These are phyloP conservation scores for Gastroboletus turbinatus DNA, from an alignment of 1,284 basidiomycete species.

Conservation along the genomic window DNA sequence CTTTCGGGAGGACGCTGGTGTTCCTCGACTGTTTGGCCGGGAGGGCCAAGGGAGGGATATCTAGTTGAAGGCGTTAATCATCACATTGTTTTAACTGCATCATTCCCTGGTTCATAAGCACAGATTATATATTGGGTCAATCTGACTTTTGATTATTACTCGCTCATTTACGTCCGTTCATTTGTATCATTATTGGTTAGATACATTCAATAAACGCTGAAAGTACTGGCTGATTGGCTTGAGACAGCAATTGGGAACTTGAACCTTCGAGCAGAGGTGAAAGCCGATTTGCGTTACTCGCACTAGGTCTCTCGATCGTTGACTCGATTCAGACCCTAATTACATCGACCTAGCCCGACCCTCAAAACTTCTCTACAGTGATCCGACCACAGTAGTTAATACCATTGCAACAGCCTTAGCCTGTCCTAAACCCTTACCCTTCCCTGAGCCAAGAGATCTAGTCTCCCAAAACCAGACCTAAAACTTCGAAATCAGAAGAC, in stretches of 20 bases:
- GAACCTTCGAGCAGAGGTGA: neutral
- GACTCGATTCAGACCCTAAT: no score
- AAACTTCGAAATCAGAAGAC: no score
- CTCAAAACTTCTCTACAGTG: no score
- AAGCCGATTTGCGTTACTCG: neutral
- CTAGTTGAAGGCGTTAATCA: conserved; percentile 11
- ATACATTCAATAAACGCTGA: neutral
- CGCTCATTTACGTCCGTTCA: conserved; percentile 1
- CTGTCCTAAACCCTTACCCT: no score
- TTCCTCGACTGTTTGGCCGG: conserved; percentile 28
- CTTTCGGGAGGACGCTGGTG: conserved; percentile 19
- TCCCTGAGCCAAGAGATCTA: no score
- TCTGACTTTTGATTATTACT: conserved; percentile 1
- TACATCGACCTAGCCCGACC: no score
- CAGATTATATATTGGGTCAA: conserved; percentile 1
- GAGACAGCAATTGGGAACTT: neutral
- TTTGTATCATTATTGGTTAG: conserved; percentile 18
- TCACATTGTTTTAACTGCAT: neutral
- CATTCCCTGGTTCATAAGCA: neutral
- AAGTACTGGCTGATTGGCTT: neutral
- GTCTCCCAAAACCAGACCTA: no score
- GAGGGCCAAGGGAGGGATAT: conserved; percentile 36
- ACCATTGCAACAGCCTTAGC: no score
- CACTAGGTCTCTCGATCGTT: no score
- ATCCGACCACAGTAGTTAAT: no score